Evolutionary conservation across 176 grass and related monocot genomes (phyloP).

Genomic region (Zea mays): DNA sequence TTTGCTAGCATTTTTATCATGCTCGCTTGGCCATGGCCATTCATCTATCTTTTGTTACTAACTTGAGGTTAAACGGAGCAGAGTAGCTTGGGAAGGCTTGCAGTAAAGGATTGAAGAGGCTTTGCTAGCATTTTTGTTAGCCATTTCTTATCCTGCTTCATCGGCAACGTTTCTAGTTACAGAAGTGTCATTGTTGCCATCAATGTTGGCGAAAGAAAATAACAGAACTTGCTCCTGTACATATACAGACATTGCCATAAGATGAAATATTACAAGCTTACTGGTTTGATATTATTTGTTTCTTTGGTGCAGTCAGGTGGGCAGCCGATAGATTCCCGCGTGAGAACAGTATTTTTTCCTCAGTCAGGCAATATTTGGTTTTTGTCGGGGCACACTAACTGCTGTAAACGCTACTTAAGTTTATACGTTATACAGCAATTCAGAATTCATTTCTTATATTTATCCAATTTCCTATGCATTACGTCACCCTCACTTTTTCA

Average conservation of each 20-base stretch:
- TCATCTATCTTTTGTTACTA: conserved; percentile 66
- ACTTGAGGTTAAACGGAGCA: conserved; percentile 31
- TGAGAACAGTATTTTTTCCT: not conserved
- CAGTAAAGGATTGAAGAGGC: conserved; percentile 24
- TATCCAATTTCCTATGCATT: not conserved
- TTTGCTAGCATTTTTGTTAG: not conserved
- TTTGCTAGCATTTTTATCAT: conserved; percentile 54
- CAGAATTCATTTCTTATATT: not conserved
- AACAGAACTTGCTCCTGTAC: conserved; percentile 71
- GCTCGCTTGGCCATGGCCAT: conserved; percentile 40
- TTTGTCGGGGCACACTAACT: not conserved
- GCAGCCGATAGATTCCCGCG: conserved; percentile 13
- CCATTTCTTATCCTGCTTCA: conserved; percentile 25
- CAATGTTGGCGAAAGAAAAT: conserved; percentile 67
- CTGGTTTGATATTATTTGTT: conserved; percentile 30
- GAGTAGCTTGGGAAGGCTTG: conserved; percentile 41
- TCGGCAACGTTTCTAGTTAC: conserved; percentile 38
- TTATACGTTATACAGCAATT: conserved; percentile 6
- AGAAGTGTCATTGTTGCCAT: conserved; percentile 50
- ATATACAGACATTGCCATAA: conserved; percentile 59
- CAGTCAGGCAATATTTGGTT: not conserved
- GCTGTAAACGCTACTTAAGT: not conserved
- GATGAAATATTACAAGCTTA: conserved; percentile 49
- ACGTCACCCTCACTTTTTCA: too few relatives aligned
- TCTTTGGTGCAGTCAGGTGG: conserved; percentile 12